Conservation (phyloP, 805 yeast genomes). For the Metschnikowia gelsemii region DNA sequence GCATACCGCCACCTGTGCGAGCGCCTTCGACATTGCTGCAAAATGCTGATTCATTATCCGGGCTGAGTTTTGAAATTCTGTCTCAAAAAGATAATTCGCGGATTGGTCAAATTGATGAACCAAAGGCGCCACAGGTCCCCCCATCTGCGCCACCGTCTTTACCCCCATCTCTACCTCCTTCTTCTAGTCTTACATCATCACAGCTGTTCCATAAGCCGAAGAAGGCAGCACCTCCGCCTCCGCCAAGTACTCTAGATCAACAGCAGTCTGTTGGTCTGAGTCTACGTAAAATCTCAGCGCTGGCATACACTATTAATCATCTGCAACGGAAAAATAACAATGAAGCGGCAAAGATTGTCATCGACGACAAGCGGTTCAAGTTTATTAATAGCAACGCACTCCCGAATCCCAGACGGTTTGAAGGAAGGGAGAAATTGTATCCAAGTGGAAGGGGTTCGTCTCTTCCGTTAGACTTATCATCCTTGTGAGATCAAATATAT, state of each 20-base stretch:
- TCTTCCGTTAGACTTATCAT: constrained; percentile 69
- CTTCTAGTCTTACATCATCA: constrained; percentile 2
- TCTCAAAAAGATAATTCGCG: background rate
- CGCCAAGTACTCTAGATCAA: constrained; percentile 30
- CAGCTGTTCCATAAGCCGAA: constrained; percentile 14
- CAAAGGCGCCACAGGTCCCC: constrained; percentile 1
- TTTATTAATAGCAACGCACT: constrained; percentile 66
- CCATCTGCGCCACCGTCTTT: constrained; percentile 17
- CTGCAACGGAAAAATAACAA: constrained; percentile 24
- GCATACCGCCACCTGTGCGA: constrained; percentile 7
- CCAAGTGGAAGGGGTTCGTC: constrained; percentile 96
- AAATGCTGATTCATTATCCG: constrained; percentile 10
- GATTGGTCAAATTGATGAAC: background rate
- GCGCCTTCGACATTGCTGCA: constrained; percentile 2
- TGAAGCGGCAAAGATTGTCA: constrained; percentile 36
- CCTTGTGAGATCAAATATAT: background rate
- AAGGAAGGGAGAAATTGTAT: constrained; percentile 67
- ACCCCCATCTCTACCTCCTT: constrained; percentile 16
- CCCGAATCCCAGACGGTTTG: constrained; percentile 85
- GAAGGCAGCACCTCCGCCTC: constrained; percentile 33
- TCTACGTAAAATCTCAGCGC: constrained; percentile 60
- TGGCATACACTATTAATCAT: constrained; percentile 61
- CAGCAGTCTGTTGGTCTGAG: constrained; percentile 50
- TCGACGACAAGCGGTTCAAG: constrained; percentile 70
- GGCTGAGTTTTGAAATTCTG: background rate